Evolutionary conservation across 1,284 basidiomycete species (phyloP).

Genomic region (Ustilago sp.): DNA sequence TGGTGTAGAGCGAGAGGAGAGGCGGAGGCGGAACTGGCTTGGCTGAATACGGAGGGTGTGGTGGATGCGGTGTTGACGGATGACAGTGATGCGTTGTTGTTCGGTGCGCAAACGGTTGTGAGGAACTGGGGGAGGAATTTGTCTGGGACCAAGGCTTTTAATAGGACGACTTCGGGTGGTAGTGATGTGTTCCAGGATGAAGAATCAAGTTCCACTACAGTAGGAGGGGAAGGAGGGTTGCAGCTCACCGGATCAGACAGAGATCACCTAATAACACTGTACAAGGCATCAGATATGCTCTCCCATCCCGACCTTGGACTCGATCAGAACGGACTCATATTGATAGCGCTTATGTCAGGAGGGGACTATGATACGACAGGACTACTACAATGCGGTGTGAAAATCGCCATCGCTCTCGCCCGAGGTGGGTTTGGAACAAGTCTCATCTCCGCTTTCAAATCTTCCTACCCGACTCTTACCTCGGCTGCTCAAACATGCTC

Average conservation of each 20-base stretch:
- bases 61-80: constrained; percentile 93
- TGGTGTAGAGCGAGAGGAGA: constrained; percentile 83
- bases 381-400: constrained; percentile 54
- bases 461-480: constrained; percentile 20
- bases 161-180: constrained; percentile 19
- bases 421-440: constrained; percentile 70
- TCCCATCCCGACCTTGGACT: constrained; percentile 69
- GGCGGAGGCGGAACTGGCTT: constrained; percentile 94
- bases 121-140: constrained; percentile 73
- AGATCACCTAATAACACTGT: constrained; percentile 27
- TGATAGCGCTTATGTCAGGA: constrained; percentile 86
- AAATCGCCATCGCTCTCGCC: constrained; percentile 72
- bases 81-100: constrained; percentile 91
- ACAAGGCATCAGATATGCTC: constrained; percentile 14
- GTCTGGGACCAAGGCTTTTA: constrained; percentile 30
- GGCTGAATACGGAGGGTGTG: constrained; percentile 81
- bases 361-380: constrained; percentile 82
- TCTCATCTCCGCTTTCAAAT: constrained; percentile 74
- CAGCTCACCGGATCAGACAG: constrained; percentile 30
- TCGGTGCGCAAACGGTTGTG: constrained; percentile 84
- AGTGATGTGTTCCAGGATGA: constrained; percentile 26
- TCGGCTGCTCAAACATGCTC: neutral
- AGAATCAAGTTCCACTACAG: neutral
- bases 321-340: constrained; percentile 80
- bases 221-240: neutral